Conservation (phyloP, 176 grass and related monocot genomes). For the Carex cristatella region DNA sequence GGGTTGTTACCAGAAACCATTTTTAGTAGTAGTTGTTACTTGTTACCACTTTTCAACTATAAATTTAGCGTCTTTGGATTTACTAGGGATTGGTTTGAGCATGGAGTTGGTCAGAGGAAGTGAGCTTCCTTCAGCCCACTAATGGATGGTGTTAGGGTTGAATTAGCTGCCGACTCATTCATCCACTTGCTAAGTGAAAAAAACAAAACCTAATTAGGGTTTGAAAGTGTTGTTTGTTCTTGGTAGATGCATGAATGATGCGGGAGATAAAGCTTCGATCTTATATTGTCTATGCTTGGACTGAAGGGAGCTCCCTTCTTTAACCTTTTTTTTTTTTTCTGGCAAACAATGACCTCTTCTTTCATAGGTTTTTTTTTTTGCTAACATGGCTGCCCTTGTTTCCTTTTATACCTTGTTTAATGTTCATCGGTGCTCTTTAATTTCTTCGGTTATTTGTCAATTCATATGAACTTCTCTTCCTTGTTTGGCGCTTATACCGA, state of each 20-base stretch:
- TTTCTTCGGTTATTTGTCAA: not conserved
- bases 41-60: not conserved
- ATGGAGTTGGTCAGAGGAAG: slow-evolving; percentile 34
- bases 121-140: slow-evolving; percentile 98
- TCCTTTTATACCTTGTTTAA: not conserved
- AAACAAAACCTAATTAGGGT: not conserved
- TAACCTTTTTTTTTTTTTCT: not conserved
- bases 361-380: not conserved
- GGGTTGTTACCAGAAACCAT: not conserved
- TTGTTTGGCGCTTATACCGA: not conserved
- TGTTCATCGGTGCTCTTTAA: not conserved
- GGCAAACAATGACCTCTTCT: not conserved
- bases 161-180: slow-evolving; percentile 99
- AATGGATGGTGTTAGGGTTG: slow-evolving; percentile 44
- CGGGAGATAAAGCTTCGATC: slow-evolving; percentile 78
- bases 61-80: not conserved
- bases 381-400: not conserved
- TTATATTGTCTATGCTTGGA: slow-evolving; percentile 68
- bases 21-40: not conserved
- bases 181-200: slow-evolving; percentile 59
- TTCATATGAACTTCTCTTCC: not conserved
- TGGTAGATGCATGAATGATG: slow-evolving; percentile 94
- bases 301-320: slow-evolving; percentile 98
- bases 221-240: slow-evolving; percentile 27
- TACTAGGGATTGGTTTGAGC: slow-evolving; percentile 8